These are phyloP conservation scores for Mycogone perniciosa DNA, from an alignment of 2,329 filamentous ascomycete species.

Conservation along the genomic window DNA sequence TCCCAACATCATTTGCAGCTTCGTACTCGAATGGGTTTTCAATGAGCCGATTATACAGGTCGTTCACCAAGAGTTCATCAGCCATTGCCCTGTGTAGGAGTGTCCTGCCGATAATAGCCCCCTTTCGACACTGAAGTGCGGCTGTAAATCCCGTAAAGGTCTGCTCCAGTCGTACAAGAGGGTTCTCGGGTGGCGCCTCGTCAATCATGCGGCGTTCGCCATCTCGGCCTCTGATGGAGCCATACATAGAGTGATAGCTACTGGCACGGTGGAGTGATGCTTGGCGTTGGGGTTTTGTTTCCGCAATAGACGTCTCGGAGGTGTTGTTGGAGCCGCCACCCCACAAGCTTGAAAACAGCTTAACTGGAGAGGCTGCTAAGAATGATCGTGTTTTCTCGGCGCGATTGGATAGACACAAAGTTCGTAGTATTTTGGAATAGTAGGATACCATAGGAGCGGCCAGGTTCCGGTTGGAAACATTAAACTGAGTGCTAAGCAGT, in stretches of 20 bases:
- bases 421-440: slow-evolving; percentile 70
- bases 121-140: slow-evolving; percentile 76
- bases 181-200: slow-evolving; percentile 55
- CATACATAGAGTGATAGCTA: slow-evolving; percentile 49
- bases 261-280: slow-evolving; percentile 36
- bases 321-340: slow-evolving; percentile 48
- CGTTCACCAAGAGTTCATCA: slow-evolving; percentile 77
- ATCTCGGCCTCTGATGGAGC: slow-evolving; percentile 45
- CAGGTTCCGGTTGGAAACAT: slow-evolving; percentile 57
- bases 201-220: slow-evolving; percentile 30
- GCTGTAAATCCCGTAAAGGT: slow-evolving; percentile 79
- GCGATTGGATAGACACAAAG: slow-evolving; percentile 57
- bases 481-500: slow-evolving; percentile 64
- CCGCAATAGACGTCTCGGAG: slow-evolving; percentile 20
- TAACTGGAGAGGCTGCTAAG: slow-evolving; percentile 79
- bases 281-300: slow-evolving; percentile 36
- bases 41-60: slow-evolving; percentile 81
- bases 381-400: slow-evolving; percentile 62
- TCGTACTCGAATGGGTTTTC: slow-evolving; percentile 78
- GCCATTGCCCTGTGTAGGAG: slow-evolving; percentile 63
- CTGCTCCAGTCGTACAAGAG: slow-evolving; percentile 70
- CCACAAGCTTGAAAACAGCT: slow-evolving; percentile 79
- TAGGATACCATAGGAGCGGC: slow-evolving; percentile 66
- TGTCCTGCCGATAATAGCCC: slow-evolving; percentile 74
- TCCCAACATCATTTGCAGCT: slow-evolving; percentile 63